These are phyloP conservation scores for Polychytrium aggregatum DNA, from an alignment of 192 early-diverging fungal genomes.

Conservation along the genomic window DNA sequence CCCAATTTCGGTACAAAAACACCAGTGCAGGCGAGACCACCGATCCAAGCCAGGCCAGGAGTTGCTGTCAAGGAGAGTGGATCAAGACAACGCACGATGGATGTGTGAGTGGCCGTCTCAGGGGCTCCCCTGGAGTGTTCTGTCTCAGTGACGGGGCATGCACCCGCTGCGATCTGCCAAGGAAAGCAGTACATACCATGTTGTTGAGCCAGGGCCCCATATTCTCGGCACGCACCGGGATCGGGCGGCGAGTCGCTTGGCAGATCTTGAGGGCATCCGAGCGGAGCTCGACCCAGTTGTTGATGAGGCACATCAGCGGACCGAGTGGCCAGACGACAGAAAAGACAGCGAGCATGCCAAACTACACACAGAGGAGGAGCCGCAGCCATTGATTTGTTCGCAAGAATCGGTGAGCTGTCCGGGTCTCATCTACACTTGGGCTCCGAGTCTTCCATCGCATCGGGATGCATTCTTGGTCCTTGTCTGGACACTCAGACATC, in stretches of 20 bases:
- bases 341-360: slow-evolving; percentile 80
- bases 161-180: neutral
- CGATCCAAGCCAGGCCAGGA: slow-evolving; percentile 14
- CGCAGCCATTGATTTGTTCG: neutral
- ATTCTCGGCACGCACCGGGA: slow-evolving; percentile 57
- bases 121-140: neutral
- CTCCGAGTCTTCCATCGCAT: too few relatives aligned
- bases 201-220: slow-evolving; percentile 70
- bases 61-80: too few relatives aligned
- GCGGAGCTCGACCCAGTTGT: slow-evolving; percentile 87
- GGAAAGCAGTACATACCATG: slow-evolving; percentile 21
- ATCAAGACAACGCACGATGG: neutral
- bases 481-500: too few relatives aligned
- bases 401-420: neutral
- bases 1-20: slow-evolving; percentile 24
- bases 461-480: too few relatives aligned
- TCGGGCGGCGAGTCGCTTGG: slow-evolving; percentile 48
- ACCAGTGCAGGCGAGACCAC: slow-evolving; percentile 14
- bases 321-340: slow-evolving; percentile 77
- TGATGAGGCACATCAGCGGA: slow-evolving; percentile 66
- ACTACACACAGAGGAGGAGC: slow-evolving; percentile 29
- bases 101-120: neutral
- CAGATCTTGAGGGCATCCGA: slow-evolving; percentile 87
- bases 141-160: neutral
- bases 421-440: too few relatives aligned